These are phyloP conservation scores for Mortierella hygrophila DNA, from an alignment of 192 early-diverging fungal genomes.

Conservation along the genomic window DNA sequence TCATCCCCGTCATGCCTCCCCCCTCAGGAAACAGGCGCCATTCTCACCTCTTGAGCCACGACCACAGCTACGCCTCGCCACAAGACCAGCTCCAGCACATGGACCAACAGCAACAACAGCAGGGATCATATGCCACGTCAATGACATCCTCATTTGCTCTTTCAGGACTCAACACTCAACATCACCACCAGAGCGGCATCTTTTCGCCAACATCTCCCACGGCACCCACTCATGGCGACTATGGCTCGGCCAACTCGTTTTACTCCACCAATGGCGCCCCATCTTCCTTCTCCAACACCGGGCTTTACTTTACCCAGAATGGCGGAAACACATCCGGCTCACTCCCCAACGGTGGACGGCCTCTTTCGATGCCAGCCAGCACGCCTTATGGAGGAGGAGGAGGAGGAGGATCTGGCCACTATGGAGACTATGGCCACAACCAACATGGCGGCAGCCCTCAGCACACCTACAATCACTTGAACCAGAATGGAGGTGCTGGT, in stretches of 20 bases:
- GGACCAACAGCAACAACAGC: constrained; percentile 41
- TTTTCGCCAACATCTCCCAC: constrained; percentile 50
- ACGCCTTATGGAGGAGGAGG: constrained; percentile 32
- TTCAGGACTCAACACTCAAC: constrained; percentile 42
- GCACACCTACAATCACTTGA: constrained; percentile 19
- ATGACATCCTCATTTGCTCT: constrained; percentile 36
- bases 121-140: constrained; percentile 24
- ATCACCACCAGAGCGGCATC: constrained; percentile 29
- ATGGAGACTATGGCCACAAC: constrained; percentile 31
- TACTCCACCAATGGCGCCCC: constrained; percentile 26
- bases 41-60: constrained; percentile 47
- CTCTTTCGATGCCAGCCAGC: constrained; percentile 32
- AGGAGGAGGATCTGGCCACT: constrained; percentile 18
- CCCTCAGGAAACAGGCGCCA: constrained; percentile 34
- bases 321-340: constrained; percentile 7
- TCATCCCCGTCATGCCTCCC: constrained; percentile 27
- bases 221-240: constrained; percentile 30
- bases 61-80: constrained; percentile 37
- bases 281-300: constrained; percentile 32
- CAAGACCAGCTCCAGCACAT: constrained; percentile 50
- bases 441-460: constrained; percentile 3
- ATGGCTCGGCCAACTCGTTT: constrained; percentile 35
- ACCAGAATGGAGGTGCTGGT: constrained; percentile 22
- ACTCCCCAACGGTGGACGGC: constrained; percentile 16
- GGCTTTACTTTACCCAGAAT: constrained; percentile 39